Evolutionary conservation across 352 stramenopile genomes (phyloP).

Genomic region (Plasmopara viticola): DNA sequence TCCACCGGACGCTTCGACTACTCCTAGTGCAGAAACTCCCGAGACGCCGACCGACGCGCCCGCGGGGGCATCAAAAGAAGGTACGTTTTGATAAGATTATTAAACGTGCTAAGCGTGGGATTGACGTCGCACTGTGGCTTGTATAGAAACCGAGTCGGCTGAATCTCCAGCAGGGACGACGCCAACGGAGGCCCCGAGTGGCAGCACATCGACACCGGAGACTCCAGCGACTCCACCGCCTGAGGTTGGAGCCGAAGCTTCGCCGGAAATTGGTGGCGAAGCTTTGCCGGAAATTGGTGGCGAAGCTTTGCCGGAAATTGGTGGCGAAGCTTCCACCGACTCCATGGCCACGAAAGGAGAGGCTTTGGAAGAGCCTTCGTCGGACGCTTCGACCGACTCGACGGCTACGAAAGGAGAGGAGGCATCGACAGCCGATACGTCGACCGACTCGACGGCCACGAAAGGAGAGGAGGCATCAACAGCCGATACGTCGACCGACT

Average conservation of each 20-base stretch:
- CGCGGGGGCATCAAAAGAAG: not conserved
- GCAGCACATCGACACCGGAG: no score
- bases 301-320: no score
- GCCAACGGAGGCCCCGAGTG: not conserved
- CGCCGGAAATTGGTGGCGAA: no score
- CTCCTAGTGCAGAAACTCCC: not conserved
- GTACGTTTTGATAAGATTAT: not conserved
- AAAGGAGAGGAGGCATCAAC: not conserved
- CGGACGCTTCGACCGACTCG: not conserved
- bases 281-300: no score
- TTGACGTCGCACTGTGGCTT: not conserved
- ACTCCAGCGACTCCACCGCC: not conserved
- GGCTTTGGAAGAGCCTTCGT: no score
- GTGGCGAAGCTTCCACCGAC: no score
- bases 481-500: conserved; percentile 6
- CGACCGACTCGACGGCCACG: not conserved
- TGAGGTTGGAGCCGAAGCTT: not conserved
- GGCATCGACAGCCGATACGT: conserved; percentile 3
- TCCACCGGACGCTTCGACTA: not conserved
- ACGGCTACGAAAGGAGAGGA: not conserved
- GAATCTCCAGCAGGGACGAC: no score
- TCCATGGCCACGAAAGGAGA: no score
- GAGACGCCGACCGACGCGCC: not conserved
- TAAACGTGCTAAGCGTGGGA: not conserved
- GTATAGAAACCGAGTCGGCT: not conserved